Evolutionary conservation across 345 rosid species (phyloP).

Genomic region (Arabidopsis arenosa): DNA sequence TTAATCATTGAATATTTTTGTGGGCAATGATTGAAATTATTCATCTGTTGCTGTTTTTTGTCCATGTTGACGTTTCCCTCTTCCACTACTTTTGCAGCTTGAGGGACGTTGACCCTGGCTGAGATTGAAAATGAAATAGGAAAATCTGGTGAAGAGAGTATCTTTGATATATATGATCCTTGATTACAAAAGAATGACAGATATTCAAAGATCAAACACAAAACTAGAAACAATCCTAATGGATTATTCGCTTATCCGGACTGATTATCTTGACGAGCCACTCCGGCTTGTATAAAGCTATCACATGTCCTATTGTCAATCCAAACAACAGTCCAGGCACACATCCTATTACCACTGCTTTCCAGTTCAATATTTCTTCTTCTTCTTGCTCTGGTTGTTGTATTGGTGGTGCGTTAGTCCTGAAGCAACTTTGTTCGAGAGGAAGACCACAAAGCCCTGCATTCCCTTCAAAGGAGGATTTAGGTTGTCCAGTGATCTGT

Average conservation of each 20-base stretch:
- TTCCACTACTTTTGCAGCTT: not conserved
- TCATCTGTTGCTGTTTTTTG: not conserved
- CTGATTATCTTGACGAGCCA: not conserved
- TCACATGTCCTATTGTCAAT: not conserved
- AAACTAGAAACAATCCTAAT: not conserved
- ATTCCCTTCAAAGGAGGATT: constrained; percentile 1
- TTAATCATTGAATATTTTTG: too few species aligned
- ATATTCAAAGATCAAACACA: not conserved
- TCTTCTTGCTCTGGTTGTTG: not conserved
- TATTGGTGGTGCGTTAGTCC: not conserved
- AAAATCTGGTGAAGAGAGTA: not conserved
- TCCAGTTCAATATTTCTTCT: not conserved
- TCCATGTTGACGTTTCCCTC: not conserved
- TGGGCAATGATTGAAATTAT: not conserved
- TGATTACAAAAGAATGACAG: not conserved
- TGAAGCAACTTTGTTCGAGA: not conserved
- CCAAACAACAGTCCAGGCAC: not conserved
- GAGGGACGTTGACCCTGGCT: not conserved
- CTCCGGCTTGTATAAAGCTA: not conserved
- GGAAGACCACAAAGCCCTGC: not conserved
- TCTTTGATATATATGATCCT: not conserved
- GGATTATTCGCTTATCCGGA: not conserved
- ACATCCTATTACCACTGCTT: constrained; percentile 4
- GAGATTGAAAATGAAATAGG: not conserved
- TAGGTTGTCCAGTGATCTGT: not conserved